phyloP scores from a whole-genome alignment of 176 grass and related monocot species.

The Hordeum marinum region DNA sequence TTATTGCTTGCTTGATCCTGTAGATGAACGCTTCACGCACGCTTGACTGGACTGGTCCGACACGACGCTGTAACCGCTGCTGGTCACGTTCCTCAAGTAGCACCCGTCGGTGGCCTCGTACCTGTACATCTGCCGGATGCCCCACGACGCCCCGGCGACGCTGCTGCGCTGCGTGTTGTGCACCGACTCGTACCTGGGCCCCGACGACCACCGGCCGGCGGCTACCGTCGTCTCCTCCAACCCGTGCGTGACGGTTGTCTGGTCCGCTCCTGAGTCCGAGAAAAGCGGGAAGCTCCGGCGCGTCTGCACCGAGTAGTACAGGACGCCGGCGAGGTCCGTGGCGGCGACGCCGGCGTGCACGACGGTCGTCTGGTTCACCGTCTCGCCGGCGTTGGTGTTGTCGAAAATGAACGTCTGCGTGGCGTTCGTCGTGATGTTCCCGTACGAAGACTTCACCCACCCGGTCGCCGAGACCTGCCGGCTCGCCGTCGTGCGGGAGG shows the following conservation, averaged over 20 bases:
- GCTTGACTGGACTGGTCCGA: conserved; percentile 22
- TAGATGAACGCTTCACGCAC: background rate
- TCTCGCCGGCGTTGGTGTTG: background rate
- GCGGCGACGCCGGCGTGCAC: background rate
- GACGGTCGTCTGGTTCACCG: background rate
- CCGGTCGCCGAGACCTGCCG: background rate
- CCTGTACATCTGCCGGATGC: background rate
- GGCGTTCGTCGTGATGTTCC: background rate
- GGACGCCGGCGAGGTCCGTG: background rate
- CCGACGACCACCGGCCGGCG: background rate
- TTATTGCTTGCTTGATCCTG: too few species aligned
- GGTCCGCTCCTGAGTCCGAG: background rate
- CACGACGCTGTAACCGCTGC: conserved; percentile 13
- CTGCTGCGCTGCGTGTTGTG: background rate
- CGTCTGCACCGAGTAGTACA: background rate
- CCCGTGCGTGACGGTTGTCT: background rate
- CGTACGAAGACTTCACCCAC: background rate
- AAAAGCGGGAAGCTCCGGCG: background rate
- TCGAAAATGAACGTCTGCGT: background rate
- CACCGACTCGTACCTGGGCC: background rate
- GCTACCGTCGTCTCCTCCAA: conserved; percentile 23
- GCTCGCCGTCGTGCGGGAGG: background rate
- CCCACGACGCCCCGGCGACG: background rate
- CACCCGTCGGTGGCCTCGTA: conserved; percentile 26
- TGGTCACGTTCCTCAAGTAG: conserved; percentile 58